A percentile compares a stretch with the other conserved stretches of the same genome.
phyloP scores from a whole-genome alignment of 495 filamentous ascomycete genomes.

The Trypethelium eluteriae region DNA sequence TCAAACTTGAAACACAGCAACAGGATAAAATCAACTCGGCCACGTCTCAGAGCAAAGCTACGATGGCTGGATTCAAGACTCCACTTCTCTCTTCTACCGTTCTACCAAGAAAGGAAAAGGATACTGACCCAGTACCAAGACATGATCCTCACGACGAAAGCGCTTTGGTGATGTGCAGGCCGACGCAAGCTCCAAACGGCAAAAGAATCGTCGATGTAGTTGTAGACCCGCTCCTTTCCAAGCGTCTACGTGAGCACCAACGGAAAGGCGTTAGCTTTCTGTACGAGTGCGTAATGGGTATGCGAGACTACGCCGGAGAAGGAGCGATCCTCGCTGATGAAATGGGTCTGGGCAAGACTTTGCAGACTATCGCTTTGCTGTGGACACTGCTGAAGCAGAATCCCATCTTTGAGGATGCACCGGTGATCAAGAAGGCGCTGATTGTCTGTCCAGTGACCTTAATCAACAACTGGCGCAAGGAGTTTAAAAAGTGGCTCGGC shows the following conservation, averaged over 20 bases:
- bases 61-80: slow-evolving; percentile 46
- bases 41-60: slow-evolving; percentile 20
- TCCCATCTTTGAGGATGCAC: slow-evolving; percentile 52
- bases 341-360: slow-evolving; percentile 75
- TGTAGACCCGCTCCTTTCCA: slow-evolving; percentile 62
- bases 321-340: slow-evolving; percentile 76
- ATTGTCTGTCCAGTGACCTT: slow-evolving; percentile 77
- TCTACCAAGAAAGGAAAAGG: slow-evolving; percentile 38
- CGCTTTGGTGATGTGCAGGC: slow-evolving; percentile 65
- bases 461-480: slow-evolving; percentile 73
- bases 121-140: slow-evolving; percentile 48
- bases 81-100: slow-evolving; percentile 53
- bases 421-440: slow-evolving; percentile 67
- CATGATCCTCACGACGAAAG: slow-evolving; percentile 56
- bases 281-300: slow-evolving; percentile 81
- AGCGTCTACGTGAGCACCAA: slow-evolving; percentile 65
- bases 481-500: slow-evolving; percentile 75
- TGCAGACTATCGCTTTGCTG: slow-evolving; percentile 69
- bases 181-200: slow-evolving; percentile 48
- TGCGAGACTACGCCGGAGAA: slow-evolving; percentile 60
- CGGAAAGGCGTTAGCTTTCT: slow-evolving; percentile 69
- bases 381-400: slow-evolving; percentile 82
- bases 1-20: slow-evolving; percentile 21
- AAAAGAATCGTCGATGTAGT: slow-evolving; percentile 73
- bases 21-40: slow-evolving; percentile 21